Evolutionary conservation across 257 asterid genomes (phyloP).

Genomic region (Solanum etuberosum): DNA sequence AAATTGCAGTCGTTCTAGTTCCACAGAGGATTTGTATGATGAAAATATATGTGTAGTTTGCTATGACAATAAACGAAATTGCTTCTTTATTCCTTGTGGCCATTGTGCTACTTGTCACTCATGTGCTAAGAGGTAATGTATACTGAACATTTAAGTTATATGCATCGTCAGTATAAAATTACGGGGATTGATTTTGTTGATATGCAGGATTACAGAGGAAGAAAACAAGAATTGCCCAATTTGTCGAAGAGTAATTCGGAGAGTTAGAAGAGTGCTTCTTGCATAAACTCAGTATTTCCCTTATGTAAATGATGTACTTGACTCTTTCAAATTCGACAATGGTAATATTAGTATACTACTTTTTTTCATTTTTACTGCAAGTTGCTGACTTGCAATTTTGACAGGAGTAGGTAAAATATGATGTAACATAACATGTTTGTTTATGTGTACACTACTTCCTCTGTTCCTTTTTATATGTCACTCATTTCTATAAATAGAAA

Average conservation of each 20-base stretch:
- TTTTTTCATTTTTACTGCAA: background rate
- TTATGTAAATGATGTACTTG: background rate
- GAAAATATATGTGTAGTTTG: conserved; percentile 65
- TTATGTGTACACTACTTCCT: background rate
- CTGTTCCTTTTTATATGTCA: too few relatives aligned
- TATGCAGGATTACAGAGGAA: conserved; percentile 28
- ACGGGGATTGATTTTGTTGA: background rate
- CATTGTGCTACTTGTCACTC: conserved; percentile 48
- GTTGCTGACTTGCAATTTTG: background rate
- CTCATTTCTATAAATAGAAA: too few relatives aligned
- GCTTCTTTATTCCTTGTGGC: conserved; percentile 69
- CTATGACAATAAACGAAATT: conserved; percentile 37
- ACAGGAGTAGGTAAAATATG: background rate
- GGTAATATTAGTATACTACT: background rate
- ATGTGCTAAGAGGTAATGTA: conserved; percentile 48
- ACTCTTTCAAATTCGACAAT: background rate
- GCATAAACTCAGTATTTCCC: background rate
- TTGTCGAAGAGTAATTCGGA: conserved; percentile 27
- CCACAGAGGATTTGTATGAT: conserved; percentile 47
- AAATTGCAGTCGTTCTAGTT: conserved; percentile 6
- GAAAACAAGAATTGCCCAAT: conserved; percentile 39
- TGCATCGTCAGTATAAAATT: background rate
- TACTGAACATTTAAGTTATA: background rate
- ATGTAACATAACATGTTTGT: background rate
- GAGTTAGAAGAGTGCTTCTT: conserved; percentile 18